Base-by-base conservation (phyloP, 1,284 basidiomycete species). In the Amylostereum areolatum region DNA sequence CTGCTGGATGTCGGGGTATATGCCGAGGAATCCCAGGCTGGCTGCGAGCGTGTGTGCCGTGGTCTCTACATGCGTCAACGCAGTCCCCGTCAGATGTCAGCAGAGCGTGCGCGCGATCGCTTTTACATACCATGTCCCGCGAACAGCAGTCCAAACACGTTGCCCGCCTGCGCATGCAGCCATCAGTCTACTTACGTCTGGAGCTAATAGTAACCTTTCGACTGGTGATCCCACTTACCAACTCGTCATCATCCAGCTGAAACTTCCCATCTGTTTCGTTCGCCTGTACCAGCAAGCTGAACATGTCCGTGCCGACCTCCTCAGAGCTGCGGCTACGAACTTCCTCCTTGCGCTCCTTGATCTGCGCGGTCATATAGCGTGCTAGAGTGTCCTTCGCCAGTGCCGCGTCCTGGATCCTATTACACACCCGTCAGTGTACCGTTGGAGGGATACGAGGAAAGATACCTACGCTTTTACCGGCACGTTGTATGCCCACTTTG, bases 61-160 rank as follows among this genome's bases (percentile, higher is more conserved):
- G 0, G 75, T 80, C 61, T 80, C 78, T 80, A 52, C 1, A 42
- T 27, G 5, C 31, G 25, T 31, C 36, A 29, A 18, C 18, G n/a
- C 7, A 43, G 30, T 31, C 27, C 40, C 29, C n/a, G 70, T 6
- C 36, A 30, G 18, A 50, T n/a, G 36, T 27, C 10, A 43, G 33
- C 25, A 12, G 11, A 27, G 43, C 32, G n/a, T 30, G 53, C 64
- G 27, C n/a, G 37, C n/a, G 6, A 25, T 39, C 37, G 43, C 69
- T 57, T 78, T 73, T 43, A 70, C 71, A 49, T 55, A 72, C 79
- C 80, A 58, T 81, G 77, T 9, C 80, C 79, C 45, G 79, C 77
- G 48, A 80, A 75, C 43, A 82, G 57, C 56, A 80, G 65, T 5
- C 72, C 57, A 55, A 73, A 81, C 2, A 78, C 60, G 49, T 81